Evolutionary conservation across 148 eudicot genomes (phyloP).

Genomic region (Amaranthus palmeri): DNA sequence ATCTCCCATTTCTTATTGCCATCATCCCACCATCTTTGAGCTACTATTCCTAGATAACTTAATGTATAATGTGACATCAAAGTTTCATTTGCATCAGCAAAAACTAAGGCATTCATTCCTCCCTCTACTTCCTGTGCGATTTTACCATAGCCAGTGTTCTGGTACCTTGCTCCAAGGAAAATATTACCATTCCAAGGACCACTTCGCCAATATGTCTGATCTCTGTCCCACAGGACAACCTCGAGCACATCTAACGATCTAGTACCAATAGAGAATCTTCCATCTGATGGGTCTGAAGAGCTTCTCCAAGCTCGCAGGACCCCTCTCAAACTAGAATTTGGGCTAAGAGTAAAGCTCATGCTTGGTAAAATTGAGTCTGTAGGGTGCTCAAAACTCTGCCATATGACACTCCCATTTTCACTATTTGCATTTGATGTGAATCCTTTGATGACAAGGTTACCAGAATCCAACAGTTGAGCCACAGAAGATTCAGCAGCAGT

Average conservation of each 20-base stretch:
- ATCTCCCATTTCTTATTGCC: slow-evolving; percentile 11
- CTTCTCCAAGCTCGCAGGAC: slow-evolving; percentile 21
- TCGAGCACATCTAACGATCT: slow-evolving; percentile 3
- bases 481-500: slow-evolving; percentile 10
- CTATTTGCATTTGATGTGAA: not conserved
- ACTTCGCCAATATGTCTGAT: slow-evolving; percentile 21
- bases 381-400: slow-evolving; percentile 70
- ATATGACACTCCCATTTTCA: slow-evolving; percentile 23
- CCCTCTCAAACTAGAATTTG: slow-evolving; percentile 5
- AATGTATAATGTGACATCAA: slow-evolving; percentile 13
- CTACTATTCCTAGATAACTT: slow-evolving; percentile 14
- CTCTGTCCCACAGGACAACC: slow-evolving; percentile 11
- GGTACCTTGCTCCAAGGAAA: slow-evolving; percentile 24
- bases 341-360: slow-evolving; percentile 13
- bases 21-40: slow-evolving; percentile 23
- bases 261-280: slow-evolving; percentile 17
- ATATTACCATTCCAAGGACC: slow-evolving; percentile 36
- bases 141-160: slow-evolving; percentile 18
- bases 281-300: slow-evolving; percentile 26
- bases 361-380: slow-evolving; percentile 42
- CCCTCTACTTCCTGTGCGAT: slow-evolving; percentile 1
- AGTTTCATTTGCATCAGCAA: slow-evolving; percentile 8
- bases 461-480: slow-evolving; percentile 43
- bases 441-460: slow-evolving; percentile 42
- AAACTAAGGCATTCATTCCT: slow-evolving; percentile 6